phyloP scores from a whole-genome alignment of 2,329 filamentous ascomycete genomes.

The Botrytis squamosa region DNA sequence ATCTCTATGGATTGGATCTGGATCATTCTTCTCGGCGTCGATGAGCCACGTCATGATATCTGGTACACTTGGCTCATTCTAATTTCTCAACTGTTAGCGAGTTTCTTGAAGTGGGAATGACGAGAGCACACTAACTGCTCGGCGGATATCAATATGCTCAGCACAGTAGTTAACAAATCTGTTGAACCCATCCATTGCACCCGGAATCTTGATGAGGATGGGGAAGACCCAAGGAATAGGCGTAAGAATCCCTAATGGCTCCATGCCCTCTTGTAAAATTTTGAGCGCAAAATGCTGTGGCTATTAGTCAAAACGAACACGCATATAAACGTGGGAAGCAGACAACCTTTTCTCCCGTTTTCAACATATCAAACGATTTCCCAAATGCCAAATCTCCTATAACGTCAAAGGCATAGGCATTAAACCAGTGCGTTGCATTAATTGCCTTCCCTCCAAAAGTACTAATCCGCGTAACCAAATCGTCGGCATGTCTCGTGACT shows the following conservation, averaged over 20 bases:
- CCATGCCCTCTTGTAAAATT: conserved; percentile 23
- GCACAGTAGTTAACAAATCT: conserved; percentile 23
- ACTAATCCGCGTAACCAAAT: conserved; percentile 25
- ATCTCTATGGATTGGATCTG: conserved; percentile 8
- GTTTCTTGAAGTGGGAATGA: background rate
- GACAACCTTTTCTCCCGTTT: conserved; percentile 19
- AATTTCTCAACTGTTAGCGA: background rate
- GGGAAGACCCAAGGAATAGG: conserved; percentile 32
- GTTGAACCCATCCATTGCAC: conserved; percentile 15
- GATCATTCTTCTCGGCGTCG: conserved; percentile 22
- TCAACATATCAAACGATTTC: conserved; percentile 32
- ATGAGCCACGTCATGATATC: conserved; percentile 29
- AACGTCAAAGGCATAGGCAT: conserved; percentile 34
- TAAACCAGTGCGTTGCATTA: conserved; percentile 31
- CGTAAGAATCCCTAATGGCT: conserved; percentile 23
- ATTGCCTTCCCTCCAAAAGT: conserved; percentile 26
- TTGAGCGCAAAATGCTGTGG: conserved; percentile 23
- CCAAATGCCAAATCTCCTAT: conserved; percentile 37
- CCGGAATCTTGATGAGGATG: conserved; percentile 28
- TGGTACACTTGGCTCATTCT: conserved; percentile 20
- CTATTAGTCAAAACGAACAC: background rate
- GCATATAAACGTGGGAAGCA: too few species aligned
- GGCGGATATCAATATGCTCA: conserved; percentile 24
- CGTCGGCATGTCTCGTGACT: conserved; percentile 26
- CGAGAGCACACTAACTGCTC: conserved; percentile 16